Evolutionary conservation across 371 early-diverging fungal species (phyloP), one percentile per base, ranked within the genome.

Genomic region (Mucor indicus): DNA sequence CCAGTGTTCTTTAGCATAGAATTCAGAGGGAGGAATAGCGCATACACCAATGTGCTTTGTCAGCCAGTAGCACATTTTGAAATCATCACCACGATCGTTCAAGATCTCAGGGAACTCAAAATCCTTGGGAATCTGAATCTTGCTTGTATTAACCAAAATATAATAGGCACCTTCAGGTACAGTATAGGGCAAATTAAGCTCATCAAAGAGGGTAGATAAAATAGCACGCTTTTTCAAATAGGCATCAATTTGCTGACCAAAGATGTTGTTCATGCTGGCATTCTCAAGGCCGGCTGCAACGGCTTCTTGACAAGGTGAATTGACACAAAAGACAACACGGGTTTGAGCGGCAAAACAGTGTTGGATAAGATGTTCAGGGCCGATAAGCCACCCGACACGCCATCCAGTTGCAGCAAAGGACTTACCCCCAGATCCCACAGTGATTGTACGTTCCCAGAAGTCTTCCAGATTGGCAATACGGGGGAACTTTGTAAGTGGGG

Each of bases 391-490:
- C 36, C 98, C 98, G 17, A 97, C 81, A 53, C 96, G 91, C 98
- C 98, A 97, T 16, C 98, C 98, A 1, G 98, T 97, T 6, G 93
- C 90, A 17, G 95, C 93, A 71, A 95, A 93, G 48, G 89, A 85
- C 65, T 97, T 97, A 42, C 98, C 98, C 25, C 84, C 90, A 20
- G 90, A 89, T n/a, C 96, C 95, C 8, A 95, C 85, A 1, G 96
- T 93, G 30, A 97, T 80, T 0, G 98, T 96, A 36, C 96, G 85
- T 50, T 94, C 85, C 89, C 90, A 96, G 65, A 95, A 73, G 2
- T 89, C 82, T n/a, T n/a, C n/a, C 31, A 95, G 69, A 36, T 85
- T 85, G 1, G 95, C 93, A 42, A 91, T 87, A 37, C 89, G 81
- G 38, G 85, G 77, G 54, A 90, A 87, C 42, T 72, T 74, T 22